Evolutionary conservation across 2,329 filamentous ascomycete genomes (phyloP).

Genomic region (Sclerotinia spermophila): DNA sequence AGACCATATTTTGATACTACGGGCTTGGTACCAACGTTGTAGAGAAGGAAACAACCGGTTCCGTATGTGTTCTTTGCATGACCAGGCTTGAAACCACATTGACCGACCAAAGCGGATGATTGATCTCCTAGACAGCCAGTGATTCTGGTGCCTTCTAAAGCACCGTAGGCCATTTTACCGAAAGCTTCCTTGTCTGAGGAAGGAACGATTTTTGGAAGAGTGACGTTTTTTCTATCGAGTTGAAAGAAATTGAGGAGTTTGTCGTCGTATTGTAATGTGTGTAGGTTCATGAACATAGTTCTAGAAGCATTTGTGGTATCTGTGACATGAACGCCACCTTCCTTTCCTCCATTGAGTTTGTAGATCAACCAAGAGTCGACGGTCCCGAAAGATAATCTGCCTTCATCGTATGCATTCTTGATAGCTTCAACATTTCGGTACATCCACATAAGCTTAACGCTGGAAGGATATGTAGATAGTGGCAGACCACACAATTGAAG

Average conservation of each 20-base stretch:
- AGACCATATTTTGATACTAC: conserved; percentile 82
- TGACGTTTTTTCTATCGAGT: conserved; percentile 64
- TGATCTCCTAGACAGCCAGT: conserved; percentile 77
- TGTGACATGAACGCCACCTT: conserved; percentile 66
- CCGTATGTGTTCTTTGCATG: conserved; percentile 84
- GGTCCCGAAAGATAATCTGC: conserved; percentile 72
- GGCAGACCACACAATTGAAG: conserved; percentile 69
- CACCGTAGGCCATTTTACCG: conserved; percentile 61
- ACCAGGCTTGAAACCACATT: conserved; percentile 78
- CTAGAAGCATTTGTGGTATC: conserved; percentile 79
- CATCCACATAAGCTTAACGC: conserved; percentile 75
- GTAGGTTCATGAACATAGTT: conserved; percentile 84
- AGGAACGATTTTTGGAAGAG: conserved; percentile 67
- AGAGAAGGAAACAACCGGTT: conserved; percentile 80
- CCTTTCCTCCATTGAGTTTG: conserved; percentile 69
- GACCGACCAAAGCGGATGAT: conserved; percentile 74
- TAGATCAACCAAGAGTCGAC: conserved; percentile 79
- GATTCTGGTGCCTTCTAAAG: conserved; percentile 66
- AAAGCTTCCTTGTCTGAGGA: conserved; percentile 74
- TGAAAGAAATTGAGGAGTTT: conserved; percentile 71
- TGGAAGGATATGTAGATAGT: conserved; percentile 78
- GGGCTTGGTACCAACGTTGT: conserved; percentile 78
- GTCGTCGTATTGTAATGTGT: conserved; percentile 71
- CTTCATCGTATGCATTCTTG: conserved; percentile 66
- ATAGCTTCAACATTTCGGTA: conserved; percentile 65